Conservation (phyloP, 2,329 filamentous ascomycete genomes). For the Phaeosphaeria sp. region DNA sequence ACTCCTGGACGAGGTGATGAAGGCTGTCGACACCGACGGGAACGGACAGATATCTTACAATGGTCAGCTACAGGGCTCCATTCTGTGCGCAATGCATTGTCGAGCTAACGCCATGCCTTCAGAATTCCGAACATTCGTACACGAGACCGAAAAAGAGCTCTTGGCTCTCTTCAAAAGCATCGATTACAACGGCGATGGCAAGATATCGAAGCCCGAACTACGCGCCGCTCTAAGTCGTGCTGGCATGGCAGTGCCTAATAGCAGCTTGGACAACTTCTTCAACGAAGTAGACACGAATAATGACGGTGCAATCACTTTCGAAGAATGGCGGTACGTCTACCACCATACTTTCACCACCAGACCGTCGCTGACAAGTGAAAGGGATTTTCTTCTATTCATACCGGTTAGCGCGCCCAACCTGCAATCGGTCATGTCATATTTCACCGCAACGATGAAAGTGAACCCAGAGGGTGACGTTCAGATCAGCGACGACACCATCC, state of each 20-base stretch:
- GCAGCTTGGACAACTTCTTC: constrained; percentile 85
- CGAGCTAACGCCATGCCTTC: constrained; percentile 19
- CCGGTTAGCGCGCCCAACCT: constrained; percentile 73
- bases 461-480: constrained; percentile 93
- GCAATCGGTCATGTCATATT: constrained; percentile 86
- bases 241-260: constrained; percentile 78
- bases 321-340: constrained; percentile 87
- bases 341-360: not conserved
- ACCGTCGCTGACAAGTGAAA: constrained; percentile 22
- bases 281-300: constrained; percentile 86
- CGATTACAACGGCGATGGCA: constrained; percentile 83
- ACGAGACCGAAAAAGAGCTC: constrained; percentile 84
- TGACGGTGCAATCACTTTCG: constrained; percentile 86
- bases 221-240: constrained; percentile 77
- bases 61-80: constrained; percentile 59
- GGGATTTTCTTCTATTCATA: constrained; percentile 93
- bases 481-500: constrained; percentile 86
- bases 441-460: constrained; percentile 85
- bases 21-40: constrained; percentile 81
- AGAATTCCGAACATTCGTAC: constrained; percentile 92
- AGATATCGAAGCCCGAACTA: constrained; percentile 86
- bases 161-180: constrained; percentile 83
- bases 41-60: constrained; percentile 92
- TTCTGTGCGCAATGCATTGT: not conserved
- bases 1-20: constrained; percentile 81